Evolutionary conservation across 352 stramenopile genomes (phyloP).

Genomic region (Pythium sukuiense): DNA sequence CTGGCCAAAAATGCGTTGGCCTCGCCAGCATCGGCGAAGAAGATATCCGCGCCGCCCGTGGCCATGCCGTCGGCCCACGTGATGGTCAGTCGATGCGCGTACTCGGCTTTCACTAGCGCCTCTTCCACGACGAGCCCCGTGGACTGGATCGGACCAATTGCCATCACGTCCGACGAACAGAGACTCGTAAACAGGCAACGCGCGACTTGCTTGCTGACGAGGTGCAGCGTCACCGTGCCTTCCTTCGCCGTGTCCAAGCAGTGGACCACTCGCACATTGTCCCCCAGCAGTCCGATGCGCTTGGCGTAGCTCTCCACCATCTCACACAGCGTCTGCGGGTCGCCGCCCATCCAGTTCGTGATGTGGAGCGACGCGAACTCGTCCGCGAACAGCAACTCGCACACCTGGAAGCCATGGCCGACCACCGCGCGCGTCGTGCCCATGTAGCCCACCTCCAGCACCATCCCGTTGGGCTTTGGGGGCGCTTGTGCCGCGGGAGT

Average conservation of each 20-base stretch:
- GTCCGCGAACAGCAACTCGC: constrained; percentile 4
- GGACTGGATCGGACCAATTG: neutral
- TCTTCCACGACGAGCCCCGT: neutral
- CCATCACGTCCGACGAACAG: constrained; percentile 2
- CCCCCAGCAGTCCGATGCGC: neutral
- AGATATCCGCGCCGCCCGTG: constrained; percentile 17
- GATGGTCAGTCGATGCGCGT: constrained; percentile 15
- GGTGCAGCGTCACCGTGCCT: neutral
- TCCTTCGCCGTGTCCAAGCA: neutral
- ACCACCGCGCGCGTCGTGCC: neutral
- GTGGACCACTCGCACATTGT: neutral
- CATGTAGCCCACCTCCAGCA: constrained; percentile 3
- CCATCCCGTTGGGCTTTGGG: neutral
- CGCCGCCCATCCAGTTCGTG: neutral
- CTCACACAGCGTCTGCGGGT: constrained; percentile 3
- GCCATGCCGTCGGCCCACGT: constrained; percentile 22
- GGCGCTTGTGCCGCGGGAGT: neutral
- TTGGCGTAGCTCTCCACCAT: neutral
- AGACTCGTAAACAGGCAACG: neutral
- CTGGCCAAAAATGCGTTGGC: constrained; percentile 11
- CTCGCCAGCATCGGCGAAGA: constrained; percentile 7
- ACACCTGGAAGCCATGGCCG: neutral
- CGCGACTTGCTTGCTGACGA: constrained; percentile 6
- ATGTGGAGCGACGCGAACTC: constrained; percentile 6
- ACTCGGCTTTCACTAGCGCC: neutral